phyloP scores from a whole-genome alignment of 1,139 yeast species.

The Scheffersomyces insectosa region DNA sequence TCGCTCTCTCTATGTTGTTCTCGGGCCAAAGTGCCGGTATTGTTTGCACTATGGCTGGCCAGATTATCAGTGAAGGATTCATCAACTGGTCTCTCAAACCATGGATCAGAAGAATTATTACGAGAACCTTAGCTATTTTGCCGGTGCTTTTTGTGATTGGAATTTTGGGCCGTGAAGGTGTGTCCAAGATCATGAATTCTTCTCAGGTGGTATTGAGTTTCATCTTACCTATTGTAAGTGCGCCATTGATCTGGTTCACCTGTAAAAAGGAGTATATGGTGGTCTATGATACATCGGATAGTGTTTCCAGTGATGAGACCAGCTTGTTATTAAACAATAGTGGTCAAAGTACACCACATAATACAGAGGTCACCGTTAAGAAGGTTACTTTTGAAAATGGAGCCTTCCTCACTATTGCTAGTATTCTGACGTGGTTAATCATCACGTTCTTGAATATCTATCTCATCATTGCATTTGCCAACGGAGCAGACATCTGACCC shows the following conservation, averaged over 20 bases:
- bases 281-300: slow-evolving; percentile 33
- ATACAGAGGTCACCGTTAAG: slow-evolving; percentile 10
- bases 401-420: slow-evolving; percentile 48
- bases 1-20: slow-evolving; percentile 71
- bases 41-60: slow-evolving; percentile 87
- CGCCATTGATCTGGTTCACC: slow-evolving; percentile 77
- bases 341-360: neutral
- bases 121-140: slow-evolving; percentile 68
- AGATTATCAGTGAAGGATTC: slow-evolving; percentile 82
- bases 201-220: slow-evolving; percentile 77
- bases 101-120: slow-evolving; percentile 72
- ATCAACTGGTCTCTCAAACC: slow-evolving; percentile 74
- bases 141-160: slow-evolving; percentile 70
- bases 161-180: slow-evolving; percentile 64
- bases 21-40: slow-evolving; percentile 86
- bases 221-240: slow-evolving; percentile 70
- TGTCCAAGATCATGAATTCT: slow-evolving; percentile 65
- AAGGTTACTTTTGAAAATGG: slow-evolving; percentile 63
- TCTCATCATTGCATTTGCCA: slow-evolving; percentile 63
- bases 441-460: slow-evolving; percentile 76
- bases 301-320: slow-evolving; percentile 7
- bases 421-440: slow-evolving; percentile 66
- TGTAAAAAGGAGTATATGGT: slow-evolving; percentile 61
- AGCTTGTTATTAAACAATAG: slow-evolving; percentile 9
- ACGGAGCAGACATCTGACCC: slow-evolving; percentile 63